Conservation (phyloP, 805 yeast species). For the Pichia thaimueangensis region DNA sequence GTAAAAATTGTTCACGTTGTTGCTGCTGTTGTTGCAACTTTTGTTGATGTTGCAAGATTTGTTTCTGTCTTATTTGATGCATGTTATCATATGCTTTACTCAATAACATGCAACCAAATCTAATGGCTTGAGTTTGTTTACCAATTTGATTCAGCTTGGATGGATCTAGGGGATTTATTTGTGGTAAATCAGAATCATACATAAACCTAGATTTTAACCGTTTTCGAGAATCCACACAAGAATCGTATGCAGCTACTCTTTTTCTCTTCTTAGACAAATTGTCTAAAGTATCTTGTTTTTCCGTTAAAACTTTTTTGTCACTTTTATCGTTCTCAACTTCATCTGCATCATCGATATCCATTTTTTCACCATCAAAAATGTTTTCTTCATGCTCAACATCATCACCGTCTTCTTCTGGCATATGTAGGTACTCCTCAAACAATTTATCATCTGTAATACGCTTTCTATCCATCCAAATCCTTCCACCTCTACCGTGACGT, state of each 20-base stretch:
- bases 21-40: constrained; percentile 31
- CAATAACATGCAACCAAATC: constrained; percentile 87
- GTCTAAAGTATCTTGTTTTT: background rate
- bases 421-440: constrained; percentile 35
- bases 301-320: background rate
- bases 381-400: constrained; percentile 2
- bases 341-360: constrained; percentile 21
- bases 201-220: constrained; percentile 45
- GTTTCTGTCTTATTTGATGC: constrained; percentile 63
- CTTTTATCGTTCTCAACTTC: constrained; percentile 3
- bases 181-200: constrained; percentile 40
- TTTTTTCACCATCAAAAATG: constrained; percentile 34
- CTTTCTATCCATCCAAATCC: constrained; percentile 69
- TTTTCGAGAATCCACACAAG: constrained; percentile 27
- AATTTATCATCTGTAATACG: constrained; percentile 30
- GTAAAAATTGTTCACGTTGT: constrained; percentile 24
- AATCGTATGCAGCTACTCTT: constrained; percentile 29
- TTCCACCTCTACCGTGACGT: constrained; percentile 67
- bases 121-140: constrained; percentile 78
- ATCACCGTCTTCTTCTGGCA: constrained; percentile 27
- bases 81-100: constrained; percentile 83
- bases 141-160: constrained; percentile 75
- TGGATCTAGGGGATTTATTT: constrained; percentile 64
- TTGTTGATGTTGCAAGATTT: constrained; percentile 38
- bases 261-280: constrained; percentile 16